Evolutionary conservation across 2,329 filamentous ascomycete genomes (phyloP), one percentile per base, ranked within the genome.

Genomic region (Exophiala oligosperma): DNA sequence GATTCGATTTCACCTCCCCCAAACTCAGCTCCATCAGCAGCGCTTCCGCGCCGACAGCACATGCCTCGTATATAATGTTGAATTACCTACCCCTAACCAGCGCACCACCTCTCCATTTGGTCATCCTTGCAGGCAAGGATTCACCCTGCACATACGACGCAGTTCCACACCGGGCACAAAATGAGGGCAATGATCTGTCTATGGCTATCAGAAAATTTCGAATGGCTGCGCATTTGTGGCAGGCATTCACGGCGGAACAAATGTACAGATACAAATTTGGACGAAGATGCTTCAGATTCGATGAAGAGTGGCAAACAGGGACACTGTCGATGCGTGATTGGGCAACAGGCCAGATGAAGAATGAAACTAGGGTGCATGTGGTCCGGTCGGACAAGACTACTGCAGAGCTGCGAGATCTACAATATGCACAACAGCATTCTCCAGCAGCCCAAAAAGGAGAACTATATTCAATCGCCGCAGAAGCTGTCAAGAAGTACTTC

Each of bases 201-300:
- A 85, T 84, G 6, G 94, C 94, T 0, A 82, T 96, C 52, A 85
- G 84, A 68, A 99, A 99, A 72, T 97, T 94, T 71, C 85, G 92
- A 63, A 97, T 96, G 89, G 89, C 92, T 17, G 93, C 91, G 24
- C 97, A 97, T 71, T 80, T 97, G 12, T 97, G 94, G 92, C 94
- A 99, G 72, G 91, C 92, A 6, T 97, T 96, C 69, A 97, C 93
- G 0, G 91, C 91, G 5, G 94, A 99, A 72, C 92, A 97, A 72
- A 97, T 97, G 93, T 89, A 85, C 72, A 87, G 91, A 62, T 90
- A 96, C 71, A 90, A 88, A 60, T 85, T 97, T 65, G 92, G 92
- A 8, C 84, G 93, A 58, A 86, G 93, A 57, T 87, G 85, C 53
- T 97, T 97, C 73, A 84, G 92, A 44, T 92, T 96, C 62, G 94